Conservation (phyloP, 208 protist species). For the Trypanosoma melophagium region DNA sequence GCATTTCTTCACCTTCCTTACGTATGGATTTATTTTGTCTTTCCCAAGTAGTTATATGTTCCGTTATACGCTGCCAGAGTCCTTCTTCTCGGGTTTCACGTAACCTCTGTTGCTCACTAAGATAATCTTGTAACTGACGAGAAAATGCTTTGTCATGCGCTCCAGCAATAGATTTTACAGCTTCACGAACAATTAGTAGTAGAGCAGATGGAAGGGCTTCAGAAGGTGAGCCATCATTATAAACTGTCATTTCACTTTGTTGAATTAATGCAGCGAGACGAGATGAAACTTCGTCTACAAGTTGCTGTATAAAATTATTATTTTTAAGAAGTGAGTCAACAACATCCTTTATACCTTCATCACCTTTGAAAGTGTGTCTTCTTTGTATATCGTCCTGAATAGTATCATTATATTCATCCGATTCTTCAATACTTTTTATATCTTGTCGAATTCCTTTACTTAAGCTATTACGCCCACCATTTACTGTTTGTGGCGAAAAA, state of each 20-base stretch:
- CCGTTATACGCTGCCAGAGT: slow-evolving; percentile 6
- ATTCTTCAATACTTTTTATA: neutral
- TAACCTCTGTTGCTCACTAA: slow-evolving; percentile 6
- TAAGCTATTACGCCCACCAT: neutral
- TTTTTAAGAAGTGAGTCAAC: slow-evolving; percentile 2
- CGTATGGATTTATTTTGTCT: neutral
- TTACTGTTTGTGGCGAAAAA: slow-evolving; percentile 12
- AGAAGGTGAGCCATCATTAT: neutral
- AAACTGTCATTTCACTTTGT: slow-evolving; percentile 4
- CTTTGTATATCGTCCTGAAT: neutral
- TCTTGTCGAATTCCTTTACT: neutral
- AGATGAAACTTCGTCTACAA: slow-evolving; percentile 19
- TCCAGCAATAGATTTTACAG: slow-evolving; percentile 10
- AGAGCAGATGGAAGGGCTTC: slow-evolving; percentile 23
- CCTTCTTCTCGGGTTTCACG: slow-evolving; percentile 5
- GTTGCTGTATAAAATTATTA: slow-evolving; percentile 6
- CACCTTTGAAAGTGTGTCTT: neutral
- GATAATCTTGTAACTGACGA: slow-evolving; percentile 2
- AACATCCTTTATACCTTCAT: neutral
- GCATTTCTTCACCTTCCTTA: neutral
- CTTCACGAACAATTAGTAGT: slow-evolving; percentile 19
- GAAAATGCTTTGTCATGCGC: slow-evolving; percentile 19
- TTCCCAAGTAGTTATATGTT: slow-evolving; percentile 11
- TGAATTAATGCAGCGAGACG: slow-evolving; percentile 18
- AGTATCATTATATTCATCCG: neutral